Percentiles rank a stretch among this genome's conserved stretches.
Evolutionary conservation across 768 basidiomycete species (phyloP).

Genomic region (Podaxis sp.): DNA sequence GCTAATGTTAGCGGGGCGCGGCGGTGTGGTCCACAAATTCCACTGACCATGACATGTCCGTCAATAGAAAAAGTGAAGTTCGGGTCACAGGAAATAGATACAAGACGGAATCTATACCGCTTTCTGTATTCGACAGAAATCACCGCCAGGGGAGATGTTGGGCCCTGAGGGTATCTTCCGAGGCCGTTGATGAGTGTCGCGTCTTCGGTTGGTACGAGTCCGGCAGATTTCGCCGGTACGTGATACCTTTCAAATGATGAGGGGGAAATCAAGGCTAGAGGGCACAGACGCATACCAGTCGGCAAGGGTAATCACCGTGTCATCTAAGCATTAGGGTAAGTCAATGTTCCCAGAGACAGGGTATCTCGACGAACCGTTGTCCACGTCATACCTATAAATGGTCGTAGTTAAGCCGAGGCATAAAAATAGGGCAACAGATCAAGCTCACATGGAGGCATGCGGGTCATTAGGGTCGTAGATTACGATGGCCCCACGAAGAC

Average conservation of each 20-base stretch:
- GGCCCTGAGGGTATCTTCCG: slow-evolving; percentile 42
- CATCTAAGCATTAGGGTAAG: slow-evolving; percentile 24
- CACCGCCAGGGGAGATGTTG: slow-evolving; percentile 34
- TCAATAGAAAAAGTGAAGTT: slow-evolving; percentile 47
- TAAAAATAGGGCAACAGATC: neutral
- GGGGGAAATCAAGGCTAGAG: neutral
- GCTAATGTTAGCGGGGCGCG: neutral
- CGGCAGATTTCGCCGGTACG: slow-evolving; percentile 25
- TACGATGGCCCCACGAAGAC: slow-evolving; percentile 48
- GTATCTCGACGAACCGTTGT: slow-evolving; percentile 35
- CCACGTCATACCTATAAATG: slow-evolving; percentile 32
- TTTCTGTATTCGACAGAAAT: slow-evolving; percentile 35
- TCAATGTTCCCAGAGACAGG: neutral
- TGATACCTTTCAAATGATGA: slow-evolving; percentile 27
- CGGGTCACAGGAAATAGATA: slow-evolving; percentile 46
- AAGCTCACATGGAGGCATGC: slow-evolving; percentile 20
- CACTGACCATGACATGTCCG: slow-evolving; percentile 38
- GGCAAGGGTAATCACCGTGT: slow-evolving; percentile 45
- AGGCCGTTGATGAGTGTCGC: slow-evolving; percentile 48
- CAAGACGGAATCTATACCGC: slow-evolving; percentile 50
- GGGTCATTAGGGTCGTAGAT: slow-evolving; percentile 44
- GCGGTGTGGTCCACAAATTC: neutral
- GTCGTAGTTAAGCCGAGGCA: neutral
- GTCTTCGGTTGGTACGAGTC: slow-evolving; percentile 29
- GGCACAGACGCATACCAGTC: slow-evolving; percentile 38